Percentiles rank a stretch among this genome's conserved stretches.
phyloP scores from a whole-genome alignment of 257 asterid genomes.

The Solanum megistacrolobum region DNA sequence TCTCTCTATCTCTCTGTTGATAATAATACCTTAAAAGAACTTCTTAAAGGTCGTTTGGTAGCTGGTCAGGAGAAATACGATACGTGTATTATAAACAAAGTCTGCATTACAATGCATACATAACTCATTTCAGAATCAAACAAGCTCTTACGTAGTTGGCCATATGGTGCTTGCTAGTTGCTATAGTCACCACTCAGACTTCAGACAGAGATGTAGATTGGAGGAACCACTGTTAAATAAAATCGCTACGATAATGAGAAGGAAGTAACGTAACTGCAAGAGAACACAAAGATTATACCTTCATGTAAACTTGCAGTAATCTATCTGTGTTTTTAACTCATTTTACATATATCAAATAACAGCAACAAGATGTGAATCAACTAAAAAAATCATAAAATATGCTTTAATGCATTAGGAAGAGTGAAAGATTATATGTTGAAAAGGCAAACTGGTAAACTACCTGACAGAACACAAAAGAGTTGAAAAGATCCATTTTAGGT shows the following conservation, averaged over 20 bases:
- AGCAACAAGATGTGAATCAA: background rate
- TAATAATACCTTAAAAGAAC: constrained; percentile 16
- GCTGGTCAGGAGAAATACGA: too few species aligned
- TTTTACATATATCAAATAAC: background rate
- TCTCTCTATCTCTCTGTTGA: constrained; percentile 11
- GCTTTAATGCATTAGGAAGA: background rate
- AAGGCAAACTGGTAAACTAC: constrained; percentile 16
- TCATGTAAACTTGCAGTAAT: background rate
- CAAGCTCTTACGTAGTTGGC: background rate
- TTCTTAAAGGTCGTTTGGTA: background rate
- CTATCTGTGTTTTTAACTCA: background rate
- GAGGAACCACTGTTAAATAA: too few species aligned
- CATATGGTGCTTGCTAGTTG: background rate
- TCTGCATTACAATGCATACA: background rate
- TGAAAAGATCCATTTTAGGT: background rate
- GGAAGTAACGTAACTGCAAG: too few species aligned
- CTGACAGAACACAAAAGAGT: constrained; percentile 91
- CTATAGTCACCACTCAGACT: background rate
- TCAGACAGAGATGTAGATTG: background rate
- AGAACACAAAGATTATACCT: too few species aligned
- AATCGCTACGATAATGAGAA: too few species aligned
- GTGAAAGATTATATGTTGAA: background rate
- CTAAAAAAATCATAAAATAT: background rate
- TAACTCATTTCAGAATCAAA: background rate
- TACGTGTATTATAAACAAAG: too few species aligned